Conservation (phyloP, 1,139 yeast species). For the Spencermartinsiella ligniputridi region DNA sequence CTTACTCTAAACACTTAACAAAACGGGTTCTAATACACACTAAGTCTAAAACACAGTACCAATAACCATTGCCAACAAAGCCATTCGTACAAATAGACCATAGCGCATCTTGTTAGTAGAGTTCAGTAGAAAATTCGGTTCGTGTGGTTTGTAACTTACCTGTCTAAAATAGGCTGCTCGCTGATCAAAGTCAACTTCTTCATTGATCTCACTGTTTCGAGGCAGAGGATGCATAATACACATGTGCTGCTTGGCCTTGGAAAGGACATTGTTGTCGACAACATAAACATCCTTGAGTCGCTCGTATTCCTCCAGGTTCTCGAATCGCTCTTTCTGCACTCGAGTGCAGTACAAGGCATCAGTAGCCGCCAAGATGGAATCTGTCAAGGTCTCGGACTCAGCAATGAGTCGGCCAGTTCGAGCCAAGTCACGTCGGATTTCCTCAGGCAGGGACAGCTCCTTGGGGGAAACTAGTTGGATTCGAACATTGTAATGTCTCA, state of each 20-base stretch:
- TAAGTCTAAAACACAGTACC: constrained; percentile 45
- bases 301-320: constrained; percentile 69
- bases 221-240: constrained; percentile 99
- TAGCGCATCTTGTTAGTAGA: constrained; percentile 62
- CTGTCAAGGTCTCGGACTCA: constrained; percentile 74
- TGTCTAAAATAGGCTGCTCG: constrained; percentile 99
- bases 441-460: constrained; percentile 78
- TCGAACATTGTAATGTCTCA: constrained; percentile 89
- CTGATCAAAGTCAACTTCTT: constrained; percentile 98
- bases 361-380: constrained; percentile 78
- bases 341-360: constrained; percentile 98
- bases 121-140: background rate
- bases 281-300: constrained; percentile 87
- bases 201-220: constrained; percentile 91
- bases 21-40: constrained; percentile 10
- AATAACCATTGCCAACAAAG: constrained; percentile 93
- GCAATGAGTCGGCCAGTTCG: constrained; percentile 62
- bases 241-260: constrained; percentile 96
- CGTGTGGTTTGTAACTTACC: constrained; percentile 22
- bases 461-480: constrained; percentile 88
- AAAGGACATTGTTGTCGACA: constrained; percentile 86
- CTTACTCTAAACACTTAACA: constrained; percentile 1
- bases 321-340: constrained; percentile 95
- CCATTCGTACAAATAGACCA: constrained; percentile 98
- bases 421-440: constrained; percentile 59